Conservation (phyloP, 2,329 filamentous ascomycete species). For the Sclerotinia nivalis region DNA sequence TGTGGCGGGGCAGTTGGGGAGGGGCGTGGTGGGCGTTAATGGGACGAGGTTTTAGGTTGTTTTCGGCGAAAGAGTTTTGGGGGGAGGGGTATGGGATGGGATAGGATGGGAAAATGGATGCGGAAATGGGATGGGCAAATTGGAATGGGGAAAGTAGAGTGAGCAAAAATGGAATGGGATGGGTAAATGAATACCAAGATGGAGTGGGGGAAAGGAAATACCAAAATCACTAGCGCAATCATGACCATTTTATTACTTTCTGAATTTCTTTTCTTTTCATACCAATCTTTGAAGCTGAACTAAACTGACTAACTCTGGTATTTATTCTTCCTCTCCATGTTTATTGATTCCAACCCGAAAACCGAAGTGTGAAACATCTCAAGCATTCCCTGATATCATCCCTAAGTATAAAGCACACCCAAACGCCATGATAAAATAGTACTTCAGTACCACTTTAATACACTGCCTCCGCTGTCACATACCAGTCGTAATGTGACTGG, state of each 20-base stretch:
- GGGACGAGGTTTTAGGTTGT: constrained; percentile 45
- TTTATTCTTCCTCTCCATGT: not conserved
- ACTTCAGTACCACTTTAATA: not conserved
- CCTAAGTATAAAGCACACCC: not conserved
- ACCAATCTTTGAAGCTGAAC: not conserved
- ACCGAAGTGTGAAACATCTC: not conserved
- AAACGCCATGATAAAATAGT: constrained; percentile 10
- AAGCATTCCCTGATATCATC: constrained; percentile 15
- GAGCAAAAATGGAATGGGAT: not conserved
- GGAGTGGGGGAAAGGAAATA: not conserved
- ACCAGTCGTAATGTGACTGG: not conserved
- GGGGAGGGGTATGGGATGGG: not conserved
- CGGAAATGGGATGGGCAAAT: not conserved
- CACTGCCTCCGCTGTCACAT: not conserved
- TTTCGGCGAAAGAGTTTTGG: too few species aligned
- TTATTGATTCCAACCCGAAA: not conserved
- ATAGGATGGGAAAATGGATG: too few species aligned
- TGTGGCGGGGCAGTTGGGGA: constrained; percentile 65
- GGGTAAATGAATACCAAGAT: not conserved
- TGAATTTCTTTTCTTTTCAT: not conserved
- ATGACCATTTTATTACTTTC: not conserved
- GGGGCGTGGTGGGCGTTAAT: constrained; percentile 50
- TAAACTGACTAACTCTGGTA: not conserved
- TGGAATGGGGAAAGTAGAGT: not conserved
- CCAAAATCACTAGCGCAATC: not conserved